Evolutionary conservation across 306 rosid genomes (phyloP).

Genomic region (Pterocarpus macrocarpus): DNA sequence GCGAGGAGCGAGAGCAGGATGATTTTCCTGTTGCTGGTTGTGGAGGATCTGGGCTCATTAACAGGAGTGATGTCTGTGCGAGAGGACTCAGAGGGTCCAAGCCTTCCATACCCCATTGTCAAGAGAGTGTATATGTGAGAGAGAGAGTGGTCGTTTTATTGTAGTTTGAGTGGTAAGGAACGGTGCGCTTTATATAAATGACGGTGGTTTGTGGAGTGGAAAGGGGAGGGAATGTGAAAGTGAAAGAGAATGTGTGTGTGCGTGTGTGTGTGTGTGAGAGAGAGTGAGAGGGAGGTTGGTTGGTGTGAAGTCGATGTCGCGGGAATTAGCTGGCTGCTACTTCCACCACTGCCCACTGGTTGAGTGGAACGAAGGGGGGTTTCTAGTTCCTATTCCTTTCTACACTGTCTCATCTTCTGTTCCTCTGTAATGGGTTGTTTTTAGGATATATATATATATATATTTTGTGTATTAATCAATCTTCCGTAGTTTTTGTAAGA

Average conservation of each 20-base stretch:
- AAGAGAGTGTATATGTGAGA: background rate
- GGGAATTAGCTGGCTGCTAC: slow-evolving; percentile 81
- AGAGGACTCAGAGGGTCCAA: slow-evolving; percentile 47
- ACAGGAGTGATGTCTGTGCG: background rate
- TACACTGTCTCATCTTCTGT: too few relatives aligned
- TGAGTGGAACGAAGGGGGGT: background rate
- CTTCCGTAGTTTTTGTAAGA: too few relatives aligned
- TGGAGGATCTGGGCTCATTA: background rate
- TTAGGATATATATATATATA: too few relatives aligned
- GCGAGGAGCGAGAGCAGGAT: slow-evolving; percentile 59
- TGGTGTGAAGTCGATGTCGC: slow-evolving; percentile 72
- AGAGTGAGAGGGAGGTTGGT: slow-evolving; percentile 37
- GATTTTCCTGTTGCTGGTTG: slow-evolving; percentile 44
- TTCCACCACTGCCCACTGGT: slow-evolving; percentile 54
- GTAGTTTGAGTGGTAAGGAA: background rate
- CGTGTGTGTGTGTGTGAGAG: background rate
- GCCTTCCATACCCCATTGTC: slow-evolving; percentile 69
- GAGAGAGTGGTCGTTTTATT: background rate
- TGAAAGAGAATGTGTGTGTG: slow-evolving; percentile 30
- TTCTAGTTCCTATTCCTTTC: background rate
- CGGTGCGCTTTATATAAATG: slow-evolving; percentile 40
- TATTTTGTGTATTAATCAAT: too few relatives aligned
- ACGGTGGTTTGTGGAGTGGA: slow-evolving; percentile 5
- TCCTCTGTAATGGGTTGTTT: too few relatives aligned
- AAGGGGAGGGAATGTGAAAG: background rate